Evolutionary conservation across 768 basidiomycete species (phyloP), one percentile per base, ranked within the genome.

Genomic region (Hericium alpestre): DNA sequence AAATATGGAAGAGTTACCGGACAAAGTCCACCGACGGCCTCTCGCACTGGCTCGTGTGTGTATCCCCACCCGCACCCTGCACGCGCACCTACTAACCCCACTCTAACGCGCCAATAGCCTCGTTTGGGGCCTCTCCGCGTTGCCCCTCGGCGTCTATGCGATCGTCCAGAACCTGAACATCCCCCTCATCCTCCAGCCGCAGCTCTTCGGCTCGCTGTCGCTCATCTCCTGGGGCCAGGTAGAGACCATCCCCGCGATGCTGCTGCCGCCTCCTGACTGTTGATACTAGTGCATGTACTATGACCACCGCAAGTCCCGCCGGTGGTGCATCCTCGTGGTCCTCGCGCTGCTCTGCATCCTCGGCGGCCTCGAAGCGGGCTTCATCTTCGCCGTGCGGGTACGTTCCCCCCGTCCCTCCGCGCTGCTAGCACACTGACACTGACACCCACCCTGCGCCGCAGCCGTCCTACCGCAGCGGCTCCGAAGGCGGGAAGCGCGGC

Each of bases 1-100:
- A 89, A 61, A 74, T 87, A 22, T 79, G 81, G 79, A 89, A 91
- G 68, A 86, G 79, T 60, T 85, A 79, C 72, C 74, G 79, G 38
- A 72, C 73, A 18, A 85, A 89, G 64, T 80, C 79, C 22, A 87
- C 84, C 0, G 73, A 79, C 25, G 89, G 90, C 0, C 72, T 91
- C 10, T 89, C 87, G 1, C 77, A 74, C 13, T 79, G 71, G 68
- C 75, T 92, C 37, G 79, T 89, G 86, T 84, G 66, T 41, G 65
- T 50, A 38, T 40, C 0, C 18, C n/a, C 7, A 20, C 16, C 18
- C 11, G 5, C 32, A 13, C 38, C 15, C n/a, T 11, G 6, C 32
- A 39, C 6, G 18, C 11, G 10, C 12, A 16, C 8, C 7, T 15
- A 27, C 13, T 38, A 22, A 46, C n/a, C 12, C 8, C 3, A 2